These are phyloP conservation scores for Apiospora arundinis DNA, from an alignment of 2,329 filamentous ascomycete species.

Conservation along the genomic window DNA sequence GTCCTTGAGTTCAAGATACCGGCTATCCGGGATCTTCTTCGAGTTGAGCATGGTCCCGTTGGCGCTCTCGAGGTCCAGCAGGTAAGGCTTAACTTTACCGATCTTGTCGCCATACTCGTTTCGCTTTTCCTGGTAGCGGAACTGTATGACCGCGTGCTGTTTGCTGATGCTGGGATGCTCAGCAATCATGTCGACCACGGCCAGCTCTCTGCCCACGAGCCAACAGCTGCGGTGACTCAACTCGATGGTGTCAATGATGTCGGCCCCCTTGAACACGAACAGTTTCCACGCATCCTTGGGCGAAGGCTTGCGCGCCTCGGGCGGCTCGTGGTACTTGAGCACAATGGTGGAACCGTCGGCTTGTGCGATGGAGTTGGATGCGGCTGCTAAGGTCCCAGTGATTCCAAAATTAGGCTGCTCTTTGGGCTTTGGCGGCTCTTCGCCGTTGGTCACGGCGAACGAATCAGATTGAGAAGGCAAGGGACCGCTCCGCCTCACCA, in stretches of 20 bases:
- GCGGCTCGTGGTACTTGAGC: constrained; percentile 94
- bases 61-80: constrained; percentile 92
- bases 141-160: constrained; percentile 95
- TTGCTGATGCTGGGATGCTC: constrained; percentile 94
- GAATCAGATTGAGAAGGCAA: constrained; percentile 66
- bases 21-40: constrained; percentile 72
- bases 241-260: constrained; percentile 82
- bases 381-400: constrained; percentile 84
- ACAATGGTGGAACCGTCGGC: constrained; percentile 76
- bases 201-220: constrained; percentile 82
- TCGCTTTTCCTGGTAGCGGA: constrained; percentile 80
- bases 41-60: constrained; percentile 89
- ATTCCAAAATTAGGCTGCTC: constrained; percentile 87
- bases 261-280: constrained; percentile 87
- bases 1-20: constrained; percentile 85
- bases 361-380: constrained; percentile 79
- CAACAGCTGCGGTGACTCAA: constrained; percentile 82
- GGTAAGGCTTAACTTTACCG: constrained; percentile 81
- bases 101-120: constrained; percentile 88
- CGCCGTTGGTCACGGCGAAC: constrained; percentile 61
- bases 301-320: constrained; percentile 88
- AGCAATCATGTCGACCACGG: constrained; percentile 81
- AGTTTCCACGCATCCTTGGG: constrained; percentile 82
- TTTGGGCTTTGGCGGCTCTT: constrained; percentile 65
- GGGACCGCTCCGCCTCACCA: constrained; percentile 52